These are phyloP conservation scores for Fusarium oligoseptatum DNA, from an alignment of 2,329 filamentous ascomycete species.

Conservation along the genomic window DNA sequence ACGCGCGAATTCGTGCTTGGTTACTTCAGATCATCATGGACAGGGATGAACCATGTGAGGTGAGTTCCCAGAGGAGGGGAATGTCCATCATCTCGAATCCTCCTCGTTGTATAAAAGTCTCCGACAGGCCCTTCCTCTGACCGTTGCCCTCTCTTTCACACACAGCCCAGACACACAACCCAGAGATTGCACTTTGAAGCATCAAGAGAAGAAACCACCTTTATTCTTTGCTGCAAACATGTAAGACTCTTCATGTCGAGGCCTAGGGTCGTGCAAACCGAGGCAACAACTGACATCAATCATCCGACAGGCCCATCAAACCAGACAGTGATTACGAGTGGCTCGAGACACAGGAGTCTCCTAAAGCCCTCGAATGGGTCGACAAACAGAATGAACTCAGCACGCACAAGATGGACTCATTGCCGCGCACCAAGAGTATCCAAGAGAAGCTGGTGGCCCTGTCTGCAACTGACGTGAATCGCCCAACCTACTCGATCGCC, in stretches of 20 bases:
- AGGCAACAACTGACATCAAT: background rate
- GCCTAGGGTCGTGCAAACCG: background rate
- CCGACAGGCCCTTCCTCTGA: background rate
- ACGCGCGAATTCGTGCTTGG: background rate
- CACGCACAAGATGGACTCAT: background rate
- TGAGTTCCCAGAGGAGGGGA: background rate
- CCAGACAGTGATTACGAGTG: background rate
- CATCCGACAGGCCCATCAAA: background rate
- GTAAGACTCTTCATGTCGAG: background rate
- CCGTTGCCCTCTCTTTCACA: background rate
- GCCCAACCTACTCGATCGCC: background rate
- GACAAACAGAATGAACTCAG: background rate
- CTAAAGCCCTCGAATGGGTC: background rate
- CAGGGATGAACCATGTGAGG: background rate
- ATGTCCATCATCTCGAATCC: background rate
- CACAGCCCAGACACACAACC: background rate
- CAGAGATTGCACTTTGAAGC: background rate
- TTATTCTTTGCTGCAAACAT: background rate
- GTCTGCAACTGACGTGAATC: background rate
- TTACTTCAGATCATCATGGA: background rate
- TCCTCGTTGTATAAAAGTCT: background rate
- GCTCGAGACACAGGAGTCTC: background rate
- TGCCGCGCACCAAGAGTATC: background rate
- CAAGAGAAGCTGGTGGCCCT: background rate
- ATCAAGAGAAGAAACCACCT: background rate